These are phyloP conservation scores for Phylloporus arenicola DNA, from an alignment of 768 basidiomycete species.

Conservation along the genomic window DNA sequence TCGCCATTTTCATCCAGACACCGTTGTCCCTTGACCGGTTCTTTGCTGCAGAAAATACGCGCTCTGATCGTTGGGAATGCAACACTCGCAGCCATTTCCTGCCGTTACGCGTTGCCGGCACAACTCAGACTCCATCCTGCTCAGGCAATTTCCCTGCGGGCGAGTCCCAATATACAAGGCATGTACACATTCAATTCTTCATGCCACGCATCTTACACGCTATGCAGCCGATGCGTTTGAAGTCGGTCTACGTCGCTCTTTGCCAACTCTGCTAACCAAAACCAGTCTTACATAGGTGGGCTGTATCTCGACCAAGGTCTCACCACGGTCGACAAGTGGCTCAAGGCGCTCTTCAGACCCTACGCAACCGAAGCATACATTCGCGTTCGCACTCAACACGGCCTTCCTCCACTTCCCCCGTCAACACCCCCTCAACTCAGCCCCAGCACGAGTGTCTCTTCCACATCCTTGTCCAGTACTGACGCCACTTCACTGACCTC, in stretches of 20 bases:
- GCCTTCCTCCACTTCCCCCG: slow-evolving; percentile 44
- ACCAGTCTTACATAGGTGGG: slow-evolving; percentile 75
- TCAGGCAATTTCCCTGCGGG: slow-evolving; percentile 64
- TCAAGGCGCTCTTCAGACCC: slow-evolving; percentile 56
- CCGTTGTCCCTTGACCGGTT: no score
- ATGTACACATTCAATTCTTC: slow-evolving; percentile 10
- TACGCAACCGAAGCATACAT: slow-evolving; percentile 59
- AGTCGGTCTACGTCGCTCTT: slow-evolving; percentile 34
- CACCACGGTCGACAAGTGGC: slow-evolving; percentile 50
- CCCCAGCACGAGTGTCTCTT: slow-evolving; percentile 16
- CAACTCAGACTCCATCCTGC: slow-evolving; percentile 61
- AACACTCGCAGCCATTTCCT: slow-evolving; percentile 66
- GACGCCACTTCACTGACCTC: neutral
- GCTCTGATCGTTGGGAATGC: slow-evolving; percentile 69
- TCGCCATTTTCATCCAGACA: neutral
- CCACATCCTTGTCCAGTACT: neutral
- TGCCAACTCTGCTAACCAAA: slow-evolving; percentile 1
- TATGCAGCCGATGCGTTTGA: slow-evolving; percentile 70
- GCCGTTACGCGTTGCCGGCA: slow-evolving; percentile 59
- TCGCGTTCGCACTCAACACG: slow-evolving; percentile 60
- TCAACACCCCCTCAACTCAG: slow-evolving; percentile 15
- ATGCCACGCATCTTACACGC: slow-evolving; percentile 1
- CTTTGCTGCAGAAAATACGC: slow-evolving; percentile 59
- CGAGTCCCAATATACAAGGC: slow-evolving; percentile 73
- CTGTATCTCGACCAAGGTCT: slow-evolving; percentile 69